Evolutionary conservation across 768 basidiomycete species (phyloP), one percentile per base, ranked within the genome.

Genomic region (Russula vinacea): DNA sequence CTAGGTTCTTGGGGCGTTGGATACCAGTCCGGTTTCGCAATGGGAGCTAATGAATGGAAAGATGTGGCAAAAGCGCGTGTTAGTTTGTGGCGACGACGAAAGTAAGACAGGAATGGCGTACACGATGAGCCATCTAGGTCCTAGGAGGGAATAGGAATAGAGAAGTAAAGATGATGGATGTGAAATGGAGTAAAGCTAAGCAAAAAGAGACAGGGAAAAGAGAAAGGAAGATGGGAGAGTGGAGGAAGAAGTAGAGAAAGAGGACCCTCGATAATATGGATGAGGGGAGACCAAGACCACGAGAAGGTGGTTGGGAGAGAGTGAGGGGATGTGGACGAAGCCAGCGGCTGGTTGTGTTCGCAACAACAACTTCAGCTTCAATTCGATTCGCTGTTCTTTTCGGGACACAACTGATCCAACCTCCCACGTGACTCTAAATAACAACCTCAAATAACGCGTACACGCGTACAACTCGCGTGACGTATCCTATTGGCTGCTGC

Each of bases 1-100:
- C 90, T 65, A 77, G 83, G 74, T 88, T 90, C 73, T 79, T 82
- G 62, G 74, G 63, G 70, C 89, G 88, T 73, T 86, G 85, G 68
- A 83, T 77, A 68, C 84, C 78, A 53, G 81, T 76, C 70, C 90
- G 84, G 67, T 78, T 76, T 70, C 90, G 87, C 77, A 86, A 79
- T 62, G 88, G 84, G 70, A 86, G 74, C 89, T 92, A 59, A 51
- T 45, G 19, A 37, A 45, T 9, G 17, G 10, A 56, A 42, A 26
- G 44, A 70, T 58, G 62, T 54, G 58, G 56, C 58, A 42, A 45
- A 29, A 55, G 33, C 13, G 49, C 24, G 26, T 45, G 62, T 64
- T 24, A 67, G 62, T 50, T 17, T 67, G 66, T 68, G 67, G 61
- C 66, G 66, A 62, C n/a, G 33, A 50, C 3, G 37, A 32, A 17